Conservation (phyloP, 169 alveolate species). For the Babesia divergens region DNA sequence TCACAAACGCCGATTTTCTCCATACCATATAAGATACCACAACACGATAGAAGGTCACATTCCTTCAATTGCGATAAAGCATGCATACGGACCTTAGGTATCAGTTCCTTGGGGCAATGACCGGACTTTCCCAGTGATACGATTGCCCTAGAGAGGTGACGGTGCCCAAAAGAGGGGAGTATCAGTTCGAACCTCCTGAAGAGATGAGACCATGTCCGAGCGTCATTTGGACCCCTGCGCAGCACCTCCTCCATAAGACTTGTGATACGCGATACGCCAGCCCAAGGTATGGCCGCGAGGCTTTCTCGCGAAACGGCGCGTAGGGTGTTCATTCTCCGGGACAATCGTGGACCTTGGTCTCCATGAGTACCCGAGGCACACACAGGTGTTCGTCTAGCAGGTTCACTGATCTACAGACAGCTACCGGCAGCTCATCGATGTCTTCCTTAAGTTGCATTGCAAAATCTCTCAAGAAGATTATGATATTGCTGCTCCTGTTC, state of each 20-base stretch:
- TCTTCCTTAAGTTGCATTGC: neutral
- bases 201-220: conserved; percentile 36
- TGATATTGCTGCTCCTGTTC: neutral
- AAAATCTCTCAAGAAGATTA: neutral
- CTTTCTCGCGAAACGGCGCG: conserved; percentile 45
- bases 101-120: neutral
- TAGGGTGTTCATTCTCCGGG: conserved; percentile 47
- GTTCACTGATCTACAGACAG: neutral
- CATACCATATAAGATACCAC: conserved; percentile 51
- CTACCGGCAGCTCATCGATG: neutral
- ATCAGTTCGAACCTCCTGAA: conserved; percentile 27
- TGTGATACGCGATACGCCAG: conserved; percentile 46
- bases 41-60: conserved; percentile 57
- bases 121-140: conserved; percentile 17
- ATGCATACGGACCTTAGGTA: conserved; percentile 4
- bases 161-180: conserved; percentile 24
- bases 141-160: conserved; percentile 36
- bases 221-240: conserved; percentile 49
- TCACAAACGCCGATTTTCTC: conserved; percentile 32
- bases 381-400: conserved; percentile 1
- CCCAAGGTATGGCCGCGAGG: conserved; percentile 60
- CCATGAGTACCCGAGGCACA: neutral
- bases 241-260: conserved; percentile 43
- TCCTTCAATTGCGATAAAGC: conserved; percentile 9
- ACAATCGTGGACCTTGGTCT: conserved; percentile 35